Percentiles rank a stretch among this genome's conserved stretches.
These are phyloP conservation scores for Fragosphaeria purpurea DNA, from an alignment of 2,329 filamentous ascomycete species.

Conservation along the genomic window DNA sequence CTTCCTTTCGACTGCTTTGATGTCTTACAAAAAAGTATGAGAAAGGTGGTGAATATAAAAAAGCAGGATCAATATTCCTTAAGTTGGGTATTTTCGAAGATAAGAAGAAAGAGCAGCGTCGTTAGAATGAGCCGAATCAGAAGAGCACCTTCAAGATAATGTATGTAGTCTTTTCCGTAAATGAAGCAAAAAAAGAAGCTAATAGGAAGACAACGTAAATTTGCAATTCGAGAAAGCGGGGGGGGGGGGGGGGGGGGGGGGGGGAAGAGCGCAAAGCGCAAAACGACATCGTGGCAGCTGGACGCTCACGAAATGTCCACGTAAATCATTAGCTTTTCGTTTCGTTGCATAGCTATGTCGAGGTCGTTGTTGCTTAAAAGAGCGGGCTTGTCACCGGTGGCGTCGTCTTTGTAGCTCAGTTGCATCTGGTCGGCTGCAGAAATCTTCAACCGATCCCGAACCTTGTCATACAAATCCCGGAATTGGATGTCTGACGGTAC, in stretches of 20 bases:
- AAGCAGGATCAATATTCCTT: background rate
- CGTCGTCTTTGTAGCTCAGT: slow-evolving; percentile 80
- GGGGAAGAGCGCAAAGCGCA: no score
- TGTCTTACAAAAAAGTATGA: background rate
- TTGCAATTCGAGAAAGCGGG: no score
- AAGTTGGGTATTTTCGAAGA: background rate
- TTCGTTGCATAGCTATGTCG: slow-evolving; percentile 67
- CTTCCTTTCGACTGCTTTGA: background rate
- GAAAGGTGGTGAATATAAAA: background rate
- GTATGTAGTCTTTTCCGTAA: background rate
- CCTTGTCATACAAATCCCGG: slow-evolving; percentile 69
- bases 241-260: no score
- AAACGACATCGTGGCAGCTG: no score
- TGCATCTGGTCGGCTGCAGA: slow-evolving; percentile 57
- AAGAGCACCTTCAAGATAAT: background rate
- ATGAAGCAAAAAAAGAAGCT: background rate
- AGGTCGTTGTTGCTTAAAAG: slow-evolving; percentile 74
- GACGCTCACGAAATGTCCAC: slow-evolving; percentile 41
- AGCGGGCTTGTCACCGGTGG: slow-evolving; percentile 61
- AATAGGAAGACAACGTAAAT: background rate
- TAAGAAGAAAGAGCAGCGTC: background rate
- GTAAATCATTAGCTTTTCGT: slow-evolving; percentile 77
- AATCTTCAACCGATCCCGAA: slow-evolving; percentile 74
- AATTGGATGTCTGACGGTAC: slow-evolving; percentile 74
- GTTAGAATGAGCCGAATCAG: background rate